Evolutionary conservation across 2,329 filamentous ascomycete species (phyloP), one percentile per base, ranked within the genome.

Genomic region (Alternaria hordeiaustralica): DNA sequence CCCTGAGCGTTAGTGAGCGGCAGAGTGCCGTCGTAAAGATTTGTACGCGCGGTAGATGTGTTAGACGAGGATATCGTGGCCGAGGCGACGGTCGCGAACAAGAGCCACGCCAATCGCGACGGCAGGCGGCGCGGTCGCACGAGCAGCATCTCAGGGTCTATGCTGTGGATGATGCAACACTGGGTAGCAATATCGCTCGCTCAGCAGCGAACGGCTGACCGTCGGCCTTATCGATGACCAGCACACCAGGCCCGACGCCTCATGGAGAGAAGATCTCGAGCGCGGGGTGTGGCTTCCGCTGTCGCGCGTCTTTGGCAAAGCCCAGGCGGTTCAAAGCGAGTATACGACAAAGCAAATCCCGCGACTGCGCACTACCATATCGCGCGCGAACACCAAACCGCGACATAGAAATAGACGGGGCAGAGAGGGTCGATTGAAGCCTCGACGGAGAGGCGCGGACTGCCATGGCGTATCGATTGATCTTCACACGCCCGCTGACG

Each of bases 21-120:
- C 10, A 75, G 55, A 1, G 65, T 64, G 55, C 62, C 68, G 44
- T 55, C 44, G 26, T 64, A 66, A 5, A 61, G 51, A 25, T 55
- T 20, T 11, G 57, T 26, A 53, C 54, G 61, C 30, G 60, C 59
- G 0, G 73, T 74, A 33, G 71, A 66, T 1, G 57, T 61, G 63
- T 77, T 77, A 25, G 76, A 73, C 55, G 74, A 66, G 21, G 67
- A 60, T 51, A 78, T 74, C 50, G 57, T 59, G 55, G 74, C 74
- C 1, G 70, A 53, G 45, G 65, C 65, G 49, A 62, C 60, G 23
- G 67, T 53, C 30, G 69, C 69, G 28, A 75, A 64, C 49, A 75
- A 63, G 36, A 71, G 70, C 56, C 72, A 71, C 54, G 59, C 64
- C 63, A 75, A 64, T 63, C 61, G 63, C 74, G 70, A 71, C 25